Evolutionary conservation across 164 flowering plant genomes (phyloP).

Genomic region (Magnolia changhungtana): DNA sequence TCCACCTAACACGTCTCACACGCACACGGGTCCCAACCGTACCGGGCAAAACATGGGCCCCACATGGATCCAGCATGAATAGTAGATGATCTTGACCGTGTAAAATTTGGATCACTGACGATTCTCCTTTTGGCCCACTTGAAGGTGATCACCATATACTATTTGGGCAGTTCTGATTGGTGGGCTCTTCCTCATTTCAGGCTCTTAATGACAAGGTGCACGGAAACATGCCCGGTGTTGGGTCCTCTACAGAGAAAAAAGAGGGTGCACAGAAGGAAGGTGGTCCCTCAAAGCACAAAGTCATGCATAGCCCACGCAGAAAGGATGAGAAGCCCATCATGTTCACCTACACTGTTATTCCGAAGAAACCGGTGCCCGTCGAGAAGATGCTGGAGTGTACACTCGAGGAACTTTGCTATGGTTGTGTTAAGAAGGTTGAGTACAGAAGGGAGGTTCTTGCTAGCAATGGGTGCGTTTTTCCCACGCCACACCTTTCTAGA

Average conservation of each 20-base stretch:
- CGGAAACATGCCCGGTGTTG: not conserved
- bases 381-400: conserved; percentile 71
- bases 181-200: conserved; percentile 10
- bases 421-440: conserved; percentile 56
- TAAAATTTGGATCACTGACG: not conserved
- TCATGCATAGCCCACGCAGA: conserved; percentile 7
- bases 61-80: not conserved
- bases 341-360: conserved; percentile 41
- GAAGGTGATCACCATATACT: not conserved
- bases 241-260: conserved; percentile 1
- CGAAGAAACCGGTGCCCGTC: conserved; percentile 40
- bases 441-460: conserved; percentile 52
- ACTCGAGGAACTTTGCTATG: conserved; percentile 65
- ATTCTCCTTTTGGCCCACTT: not conserved
- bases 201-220: conserved; percentile 14
- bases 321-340: conserved; percentile 39
- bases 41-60: too few species aligned
- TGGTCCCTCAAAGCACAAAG: conserved; percentile 3
- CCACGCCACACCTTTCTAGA: not conserved
- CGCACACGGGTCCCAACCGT: too few species aligned
- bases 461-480: conserved; percentile 39
- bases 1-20: too few species aligned
- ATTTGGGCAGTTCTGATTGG: not conserved
- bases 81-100: not conserved
- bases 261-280: not conserved